Evolutionary conservation across 495 filamentous ascomycete species (phyloP), one percentile per base, ranked within the genome.

Genomic region (Annulohypoxylon bovei): DNA sequence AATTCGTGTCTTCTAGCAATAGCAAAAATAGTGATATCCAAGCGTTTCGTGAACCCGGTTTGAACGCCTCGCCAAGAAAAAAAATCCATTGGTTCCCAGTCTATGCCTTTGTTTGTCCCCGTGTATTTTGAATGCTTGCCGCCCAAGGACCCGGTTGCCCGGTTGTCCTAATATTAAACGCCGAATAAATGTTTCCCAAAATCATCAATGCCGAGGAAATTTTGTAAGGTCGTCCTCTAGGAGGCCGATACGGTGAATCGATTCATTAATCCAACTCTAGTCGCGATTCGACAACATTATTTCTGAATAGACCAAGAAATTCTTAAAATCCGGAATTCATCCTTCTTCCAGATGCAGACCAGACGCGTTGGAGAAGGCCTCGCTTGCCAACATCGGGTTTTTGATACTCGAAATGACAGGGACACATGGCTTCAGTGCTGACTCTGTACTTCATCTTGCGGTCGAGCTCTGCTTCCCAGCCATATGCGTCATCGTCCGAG

Each of bases 401-500:
- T 6, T 72, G 73, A 47, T 70, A 77, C 28, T 62, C 56, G 25
- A 27, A 67, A 28, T 50, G 66, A 22, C 47, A 70, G 18, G 65
- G 27, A 35, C 57, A 73, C 28, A 63, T 33, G 12, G 61, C 28
- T 52, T 66, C 53, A 23, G 40, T 52, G 50, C 50, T 62, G 14
- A 73, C 67, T 52, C 62, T 44, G 35, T 62, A 74, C 18, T 64
- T 72, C 47, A 71, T 47, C 67, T 78, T 73, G 49, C 73, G 73
- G n/a, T 73, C 71, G 5, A 82, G 73, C 72, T 81, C 81, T 11
- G 79, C 81, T 52, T 85, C 82, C 83, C 83, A 85, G n/a, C 83
- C 83, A 35, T 85, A 85, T 6, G 74, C 66, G 62, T 85, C 82
- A 18, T 80, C 75, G 7, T 74, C 76, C 1, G 75, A 72, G 50